Percentiles rank a stretch among this genome's conserved stretches.
These are phyloP conservation scores for Priceomyces melissophilus DNA, from an alignment of 805 yeast genomes.

Conservation along the genomic window DNA sequence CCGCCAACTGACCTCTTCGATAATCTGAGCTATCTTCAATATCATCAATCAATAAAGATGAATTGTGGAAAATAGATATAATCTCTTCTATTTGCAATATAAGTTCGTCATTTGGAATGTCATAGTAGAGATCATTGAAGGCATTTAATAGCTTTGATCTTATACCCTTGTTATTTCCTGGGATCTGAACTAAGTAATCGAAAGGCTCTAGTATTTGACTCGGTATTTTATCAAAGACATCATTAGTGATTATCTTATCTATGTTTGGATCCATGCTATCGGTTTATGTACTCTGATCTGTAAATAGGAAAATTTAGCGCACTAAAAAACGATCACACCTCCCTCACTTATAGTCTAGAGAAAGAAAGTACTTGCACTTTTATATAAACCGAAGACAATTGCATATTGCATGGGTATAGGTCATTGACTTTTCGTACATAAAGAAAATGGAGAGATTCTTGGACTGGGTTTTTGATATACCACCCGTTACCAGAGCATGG, in stretches of 20 bases:
- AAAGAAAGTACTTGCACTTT: not conserved
- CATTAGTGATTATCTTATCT: conserved; percentile 4
- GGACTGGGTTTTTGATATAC: conserved; percentile 13
- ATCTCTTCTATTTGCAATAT: conserved; percentile 25
- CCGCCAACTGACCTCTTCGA: conserved; percentile 75
- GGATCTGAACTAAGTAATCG: conserved; percentile 27
- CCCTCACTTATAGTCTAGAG: not conserved
- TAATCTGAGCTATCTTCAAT: conserved; percentile 74
- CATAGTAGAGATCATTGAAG: conserved; percentile 31
- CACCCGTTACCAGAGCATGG: conserved; percentile 27
- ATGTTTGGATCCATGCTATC: conserved; percentile 5
- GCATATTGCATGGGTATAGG: no score
- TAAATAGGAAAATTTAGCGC: not conserved
- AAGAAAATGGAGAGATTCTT: conserved; percentile 14
- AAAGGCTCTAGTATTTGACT: conserved; percentile 24
- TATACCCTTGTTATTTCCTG: conserved; percentile 31
- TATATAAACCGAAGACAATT: no score
- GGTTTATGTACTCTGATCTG: not conserved
- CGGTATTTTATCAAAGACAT: conserved; percentile 9
- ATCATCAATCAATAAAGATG: conserved; percentile 63
- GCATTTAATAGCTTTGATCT: conserved; percentile 28
- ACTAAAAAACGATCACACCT: not conserved
- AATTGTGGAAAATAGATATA: conserved; percentile 32
- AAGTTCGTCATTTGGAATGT: conserved; percentile 20
- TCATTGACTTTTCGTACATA: no score